Evolutionary conservation across 768 basidiomycete species (phyloP).

Genomic region (Tremella fuciformis): DNA sequence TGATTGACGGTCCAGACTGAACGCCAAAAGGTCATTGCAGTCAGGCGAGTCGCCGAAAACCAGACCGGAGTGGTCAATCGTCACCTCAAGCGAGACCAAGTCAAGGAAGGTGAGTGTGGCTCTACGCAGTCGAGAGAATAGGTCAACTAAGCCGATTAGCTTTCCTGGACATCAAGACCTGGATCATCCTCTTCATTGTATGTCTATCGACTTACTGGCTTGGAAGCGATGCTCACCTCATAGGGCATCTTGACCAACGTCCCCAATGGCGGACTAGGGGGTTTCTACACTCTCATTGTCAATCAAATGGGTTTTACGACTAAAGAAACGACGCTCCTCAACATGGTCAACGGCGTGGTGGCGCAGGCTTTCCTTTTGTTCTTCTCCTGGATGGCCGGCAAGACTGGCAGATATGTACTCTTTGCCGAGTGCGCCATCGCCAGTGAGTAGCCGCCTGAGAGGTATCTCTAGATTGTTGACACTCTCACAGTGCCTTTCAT

Average conservation of each 20-base stretch:
- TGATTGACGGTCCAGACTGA: slow-evolving; percentile 17
- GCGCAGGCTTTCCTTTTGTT: not conserved
- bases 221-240: too few relatives aligned
- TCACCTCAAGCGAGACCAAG: slow-evolving; percentile 17
- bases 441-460: too few relatives aligned
- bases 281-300: slow-evolving; percentile 31
- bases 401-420: too few relatives aligned
- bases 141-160: slow-evolving; percentile 28
- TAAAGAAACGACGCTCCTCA: slow-evolving; percentile 20
- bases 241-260: too few relatives aligned
- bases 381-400: too few relatives aligned
- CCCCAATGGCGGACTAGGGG: slow-evolving; percentile 3
- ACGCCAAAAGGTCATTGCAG: slow-evolving; percentile 33
- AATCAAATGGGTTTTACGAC: slow-evolving; percentile 21
- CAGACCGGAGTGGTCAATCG: slow-evolving; percentile 37
- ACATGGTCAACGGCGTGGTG: slow-evolving; percentile 35
- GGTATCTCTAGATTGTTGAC: too few relatives aligned
- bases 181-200: slow-evolving; percentile 33
- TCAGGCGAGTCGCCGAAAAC: slow-evolving; percentile 21
- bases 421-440: too few relatives aligned
- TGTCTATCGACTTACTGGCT: too few relatives aligned
- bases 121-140: slow-evolving; percentile 25
- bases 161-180: slow-evolving; percentile 36
- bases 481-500: too few relatives aligned
- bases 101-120: slow-evolving; percentile 35